Percentiles rank a stretch among this genome's conserved stretches.
phyloP scores from a whole-genome alignment of 2,329 filamentous ascomycete species.

The Leptodontidium sp. region DNA sequence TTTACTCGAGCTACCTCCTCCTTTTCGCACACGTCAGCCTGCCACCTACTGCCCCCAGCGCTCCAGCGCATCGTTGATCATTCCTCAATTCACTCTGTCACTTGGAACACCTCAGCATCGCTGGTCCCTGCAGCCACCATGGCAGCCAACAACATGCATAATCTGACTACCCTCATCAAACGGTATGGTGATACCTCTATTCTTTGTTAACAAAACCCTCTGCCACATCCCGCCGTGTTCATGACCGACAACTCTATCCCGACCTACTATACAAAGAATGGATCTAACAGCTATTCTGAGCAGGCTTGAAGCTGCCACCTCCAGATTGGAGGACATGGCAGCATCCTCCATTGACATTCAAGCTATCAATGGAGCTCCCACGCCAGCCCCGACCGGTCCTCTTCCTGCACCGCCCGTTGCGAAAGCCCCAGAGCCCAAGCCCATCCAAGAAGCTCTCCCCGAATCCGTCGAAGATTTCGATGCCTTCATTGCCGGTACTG shows the following conservation, averaged over 20 bases:
- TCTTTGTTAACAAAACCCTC: conserved; percentile 28
- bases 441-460: conserved; percentile 65
- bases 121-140: conserved; percentile 54
- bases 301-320: conserved; percentile 97
- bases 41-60: neutral
- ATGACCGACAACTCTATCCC: conserved; percentile 41
- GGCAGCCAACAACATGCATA: conserved; percentile 89
- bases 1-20: neutral
- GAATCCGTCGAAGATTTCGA: conserved; percentile 90
- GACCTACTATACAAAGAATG: conserved; percentile 31
- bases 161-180: conserved; percentile 97
- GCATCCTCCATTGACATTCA: conserved; percentile 72
- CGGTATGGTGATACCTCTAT: conserved; percentile 67
- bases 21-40: neutral
- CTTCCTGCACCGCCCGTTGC: conserved; percentile 49
- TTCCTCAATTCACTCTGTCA: conserved; percentile 37
- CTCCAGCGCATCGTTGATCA: conserved; percentile 31
- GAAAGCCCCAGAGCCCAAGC: conserved; percentile 52
- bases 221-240: conserved; percentile 25
- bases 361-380: conserved; percentile 54
- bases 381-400: conserved; percentile 50
- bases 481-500: conserved; percentile 73
- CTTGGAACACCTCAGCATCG: conserved; percentile 36
- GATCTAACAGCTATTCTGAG: conserved; percentile 47
- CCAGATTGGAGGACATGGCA: conserved; percentile 94